A percentile compares a stretch with the other conserved stretches of the same genome.
Evolutionary conservation across 2,329 filamentous ascomycete genomes (phyloP).

Genomic region (Cytospora mali): DNA sequence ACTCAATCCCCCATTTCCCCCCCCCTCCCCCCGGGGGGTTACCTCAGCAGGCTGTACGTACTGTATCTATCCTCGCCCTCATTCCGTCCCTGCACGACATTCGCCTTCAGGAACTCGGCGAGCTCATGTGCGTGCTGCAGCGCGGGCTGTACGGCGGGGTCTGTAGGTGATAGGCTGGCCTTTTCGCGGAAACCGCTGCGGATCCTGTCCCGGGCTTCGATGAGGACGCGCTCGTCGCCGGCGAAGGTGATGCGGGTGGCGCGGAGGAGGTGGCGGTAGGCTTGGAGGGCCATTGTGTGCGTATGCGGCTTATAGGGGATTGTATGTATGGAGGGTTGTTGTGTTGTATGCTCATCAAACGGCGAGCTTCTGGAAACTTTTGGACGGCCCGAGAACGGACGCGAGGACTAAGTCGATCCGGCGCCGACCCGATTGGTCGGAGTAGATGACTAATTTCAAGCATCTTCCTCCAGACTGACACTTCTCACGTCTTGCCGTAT

Average conservation of each 20-base stretch:
- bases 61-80: slow-evolving; percentile 59
- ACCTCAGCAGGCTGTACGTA: slow-evolving; percentile 44
- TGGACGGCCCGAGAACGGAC: background rate
- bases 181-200: slow-evolving; percentile 74
- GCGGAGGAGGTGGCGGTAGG: slow-evolving; percentile 81
- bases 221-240: slow-evolving; percentile 70
- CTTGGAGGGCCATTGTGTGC: slow-evolving; percentile 64
- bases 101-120: slow-evolving; percentile 75
- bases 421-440: slow-evolving; percentile 8
- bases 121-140: slow-evolving; percentile 83
- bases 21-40: background rate
- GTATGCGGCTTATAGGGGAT: background rate
- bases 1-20: too few species aligned
- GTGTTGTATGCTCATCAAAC: background rate
- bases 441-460: slow-evolving; percentile 3
- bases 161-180: slow-evolving; percentile 57
- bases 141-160: slow-evolving; percentile 62
- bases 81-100: slow-evolving; percentile 81
- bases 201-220: slow-evolving; percentile 72
- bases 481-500: too few species aligned
- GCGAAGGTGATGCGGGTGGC: slow-evolving; percentile 81
- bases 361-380: slow-evolving; percentile 19
- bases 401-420: background rate
- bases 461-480: too few species aligned
- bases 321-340: background rate